Base-by-base conservation (phyloP, 352 stramenopile genomes). In the Phytophthora chlamydospora region DNA sequence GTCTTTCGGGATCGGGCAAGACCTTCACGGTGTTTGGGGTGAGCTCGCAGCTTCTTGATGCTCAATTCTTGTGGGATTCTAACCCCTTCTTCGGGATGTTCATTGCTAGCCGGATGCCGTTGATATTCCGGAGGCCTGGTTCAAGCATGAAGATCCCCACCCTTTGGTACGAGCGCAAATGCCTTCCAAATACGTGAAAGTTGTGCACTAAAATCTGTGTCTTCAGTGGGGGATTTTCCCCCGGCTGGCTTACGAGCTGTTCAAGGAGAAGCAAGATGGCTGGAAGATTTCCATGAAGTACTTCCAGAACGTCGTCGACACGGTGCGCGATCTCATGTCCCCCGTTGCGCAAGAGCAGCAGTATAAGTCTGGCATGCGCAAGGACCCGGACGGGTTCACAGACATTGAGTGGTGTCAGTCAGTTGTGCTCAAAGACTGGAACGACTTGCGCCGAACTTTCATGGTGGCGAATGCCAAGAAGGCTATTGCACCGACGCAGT, bases 201-300 rank as follows among this genome's bases (percentile, higher is more conserved):
- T 29, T 29, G 4, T 29, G 38, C 2, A 35, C 11, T 17, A 35
- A 24, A 17, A 1, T 36, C 35, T 51, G 14, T 29, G 32, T 11
- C 49, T 33, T 43, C 33, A 89, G 81, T 98, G 92, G 92, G 92
- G 91, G 13, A 91, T 98, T 58, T 98, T 97, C 62, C 90, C 91
- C 17, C 87, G 88, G 3, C 75, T 98, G 9, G 94, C 91, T 13
- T 98, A 98, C 72, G 90, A 98, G 40, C 57, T 98, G 24, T 98
- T 98, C 72, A 85, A 97, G 61, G 87, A 97, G 60, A 97, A 97
- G 62, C 80, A 97, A 58, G 94, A 98, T 54, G 93, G 93, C 52
- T 98, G 94, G 93, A 98, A 98, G 71, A 95, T 98, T 65, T 97
- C 90, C 27, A 98, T 98, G 93, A 98, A 98, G 76, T 98, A 98